phyloP scores from a whole-genome alignment of 2,329 filamentous ascomycete species.

The Metarhizium anisopliae region DNA sequence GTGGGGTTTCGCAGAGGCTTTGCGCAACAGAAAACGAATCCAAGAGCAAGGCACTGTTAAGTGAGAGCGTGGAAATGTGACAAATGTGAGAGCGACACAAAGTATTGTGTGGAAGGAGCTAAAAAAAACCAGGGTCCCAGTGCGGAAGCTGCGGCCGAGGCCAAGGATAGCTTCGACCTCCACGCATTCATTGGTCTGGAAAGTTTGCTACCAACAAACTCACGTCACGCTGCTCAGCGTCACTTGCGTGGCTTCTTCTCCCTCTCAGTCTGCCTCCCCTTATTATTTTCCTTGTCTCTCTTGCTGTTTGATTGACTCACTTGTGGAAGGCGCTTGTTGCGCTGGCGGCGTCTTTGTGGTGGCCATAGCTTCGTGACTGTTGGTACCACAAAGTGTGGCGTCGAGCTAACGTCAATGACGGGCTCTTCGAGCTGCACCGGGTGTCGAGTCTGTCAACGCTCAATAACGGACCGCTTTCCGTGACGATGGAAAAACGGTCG shows the following conservation, averaged over 20 bases:
- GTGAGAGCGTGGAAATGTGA: neutral
- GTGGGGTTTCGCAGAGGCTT: no score
- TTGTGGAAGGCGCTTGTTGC: constrained; percentile 6
- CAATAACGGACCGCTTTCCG: neutral
- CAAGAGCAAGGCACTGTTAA: neutral
- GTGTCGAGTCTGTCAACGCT: neutral
- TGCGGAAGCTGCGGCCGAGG: neutral
- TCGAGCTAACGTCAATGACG: neutral
- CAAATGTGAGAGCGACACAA: neutral
- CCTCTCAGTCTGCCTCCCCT: no score
- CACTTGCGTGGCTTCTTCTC: no score
- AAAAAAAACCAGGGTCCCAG: neutral
- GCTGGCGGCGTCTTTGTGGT: constrained; percentile 6
- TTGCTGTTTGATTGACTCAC: constrained; percentile 2
- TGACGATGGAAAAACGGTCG: neutral
- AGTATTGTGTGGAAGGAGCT: neutral
- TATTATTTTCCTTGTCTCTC: neutral
- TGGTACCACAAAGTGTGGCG: neutral
- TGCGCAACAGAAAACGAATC: no score
- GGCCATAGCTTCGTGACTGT: constrained; percentile 2
- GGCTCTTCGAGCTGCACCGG: neutral
- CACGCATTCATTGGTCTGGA: no score
- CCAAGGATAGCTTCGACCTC: neutral
- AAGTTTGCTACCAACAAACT: no score
- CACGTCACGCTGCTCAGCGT: no score